These are phyloP conservation scores for Suhomyces panamericanus DNA, from an alignment of 1,139 yeast genomes.

Conservation along the genomic window DNA sequence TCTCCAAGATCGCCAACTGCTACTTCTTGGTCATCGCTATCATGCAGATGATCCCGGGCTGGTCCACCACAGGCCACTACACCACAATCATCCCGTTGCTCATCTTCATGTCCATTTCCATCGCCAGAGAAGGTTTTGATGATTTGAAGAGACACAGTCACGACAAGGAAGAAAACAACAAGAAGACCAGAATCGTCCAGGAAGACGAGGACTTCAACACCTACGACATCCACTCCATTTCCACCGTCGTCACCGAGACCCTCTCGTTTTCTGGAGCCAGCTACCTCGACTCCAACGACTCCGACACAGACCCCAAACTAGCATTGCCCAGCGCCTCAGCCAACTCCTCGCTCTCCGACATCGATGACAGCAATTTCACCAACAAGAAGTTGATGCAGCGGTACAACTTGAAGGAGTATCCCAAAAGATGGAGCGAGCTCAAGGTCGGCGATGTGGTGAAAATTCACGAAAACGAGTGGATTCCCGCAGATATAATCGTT, in stretches of 20 bases:
- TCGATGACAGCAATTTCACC: constrained; percentile 16
- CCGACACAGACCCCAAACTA: neutral
- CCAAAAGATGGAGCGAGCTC: constrained; percentile 68
- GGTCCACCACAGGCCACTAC: constrained; percentile 97
- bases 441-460: constrained; percentile 82
- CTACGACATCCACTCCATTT: constrained; percentile 40
- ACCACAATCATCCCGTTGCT: constrained; percentile 89
- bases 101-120: constrained; percentile 86
- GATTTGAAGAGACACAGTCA: constrained; percentile 86
- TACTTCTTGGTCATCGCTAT: constrained; percentile 85
- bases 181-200: constrained; percentile 46
- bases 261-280: constrained; percentile 8
- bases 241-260: constrained; percentile 42
- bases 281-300: neutral
- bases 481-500: constrained; percentile 85
- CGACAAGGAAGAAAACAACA: constrained; percentile 82
- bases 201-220: constrained; percentile 29
- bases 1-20: constrained; percentile 87
- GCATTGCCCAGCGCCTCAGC: constrained; percentile 4
- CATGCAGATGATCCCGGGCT: constrained; percentile 91
- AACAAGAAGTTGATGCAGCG: constrained; percentile 30
- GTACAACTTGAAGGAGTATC: constrained; percentile 35
- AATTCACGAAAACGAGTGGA: constrained; percentile 79
- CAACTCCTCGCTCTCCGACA: constrained; percentile 11
- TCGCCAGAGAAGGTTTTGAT: constrained; percentile 90